Base-by-base conservation (phyloP, 2,329 filamentous ascomycete genomes). In the Sclerotinia minor region DNA sequence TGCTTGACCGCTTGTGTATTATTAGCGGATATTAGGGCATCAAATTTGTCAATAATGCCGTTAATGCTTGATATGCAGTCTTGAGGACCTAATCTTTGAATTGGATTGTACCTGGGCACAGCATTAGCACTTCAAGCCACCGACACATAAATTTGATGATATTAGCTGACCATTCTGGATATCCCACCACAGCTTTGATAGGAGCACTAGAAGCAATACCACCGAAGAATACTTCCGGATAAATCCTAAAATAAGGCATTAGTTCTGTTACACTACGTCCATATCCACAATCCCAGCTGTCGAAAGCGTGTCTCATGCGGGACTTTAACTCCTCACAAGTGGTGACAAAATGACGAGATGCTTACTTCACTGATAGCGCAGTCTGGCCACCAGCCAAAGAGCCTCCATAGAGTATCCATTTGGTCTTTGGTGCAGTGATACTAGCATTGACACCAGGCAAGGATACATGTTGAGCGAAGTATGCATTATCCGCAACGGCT, bases 51-150 rank as follows among this genome's bases (percentile, higher is more conserved):
- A 26, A 84, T 73, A 59, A 84, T 83, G 35, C 75, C 76, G 71
- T 83, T 81, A 71, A 84, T 80, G 47, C 82, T 80, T 4, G 79
- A 77, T 7, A 84, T 77, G 67, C 82, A 84, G 70, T 84, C 82
- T 65, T 81, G 77, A 0, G 83, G 82, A 0, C 77, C 83, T 66
- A 78, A 83, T 70, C 81, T 82, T 65, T 83, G 80, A 45, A 84
- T 82, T 0, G 82, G 81, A 54, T 79, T 72, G 69, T 84, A 75
- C 73, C 73, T 75, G 29, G 15, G 15, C 15, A 24, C 15, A 49
- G n/a, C 2, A 19, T 61, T 26, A 61, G 45, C 24, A 26, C 32
- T 5, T 21, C 21, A 38, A 7, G n/a, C 29, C 29, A 50, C 21
- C 9, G 11, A 17, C 38, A 2, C 13, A 61, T 26, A 32, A 13